Base-by-base conservation (phyloP, 345 rosid genomes). In the Eucalyptus polybractea region DNA sequence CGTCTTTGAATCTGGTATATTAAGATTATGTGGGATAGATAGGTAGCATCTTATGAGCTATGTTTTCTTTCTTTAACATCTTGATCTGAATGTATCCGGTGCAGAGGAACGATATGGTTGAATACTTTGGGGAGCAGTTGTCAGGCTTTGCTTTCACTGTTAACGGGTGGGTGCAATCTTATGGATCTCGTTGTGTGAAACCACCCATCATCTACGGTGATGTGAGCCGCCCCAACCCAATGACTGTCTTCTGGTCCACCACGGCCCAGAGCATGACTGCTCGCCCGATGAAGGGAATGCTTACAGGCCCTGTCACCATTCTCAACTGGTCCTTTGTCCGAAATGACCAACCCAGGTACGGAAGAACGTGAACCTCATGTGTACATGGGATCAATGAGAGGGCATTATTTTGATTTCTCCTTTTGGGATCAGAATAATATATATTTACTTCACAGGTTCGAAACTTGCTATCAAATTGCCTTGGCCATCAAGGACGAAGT, bases 281-380 rank as follows among this genome's bases (percentile, higher is more conserved):
- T 60, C 97, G 99, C 93, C 99, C 99, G 44, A 98, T 98, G 99
- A 98, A 98, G 95, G 99, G 99, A 76, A 98, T 98, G 99, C 99
- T 98, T 92, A 98, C 99, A 17, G 99, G 99, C 69, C 99, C 99
- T 54, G 99, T 98, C 87, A 98, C 99, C 90, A 98, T 97, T 90
- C 97, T 98, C 87, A 97, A 98, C 96, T 98, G 99, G 99, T 98
- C 99, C 83, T 98, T 98, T 50, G 99, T 98, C 89, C 92, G 99
- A 76, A 98, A 98, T 90, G 99, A 97, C 95, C 99, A 97, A 91
- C 99, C 99, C 40, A 96, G 99, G 99, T 97, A 95, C 87, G 51
- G 51, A 42, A 76, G 37, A 50, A 49, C 3, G 37, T 76, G 51
- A 54, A 69, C 62, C 10, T 5, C 67, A 76, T 40, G 47, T 10